These are phyloP conservation scores for Perilla frutescens DNA, from an alignment of 257 asterid species.

Conservation along the genomic window DNA sequence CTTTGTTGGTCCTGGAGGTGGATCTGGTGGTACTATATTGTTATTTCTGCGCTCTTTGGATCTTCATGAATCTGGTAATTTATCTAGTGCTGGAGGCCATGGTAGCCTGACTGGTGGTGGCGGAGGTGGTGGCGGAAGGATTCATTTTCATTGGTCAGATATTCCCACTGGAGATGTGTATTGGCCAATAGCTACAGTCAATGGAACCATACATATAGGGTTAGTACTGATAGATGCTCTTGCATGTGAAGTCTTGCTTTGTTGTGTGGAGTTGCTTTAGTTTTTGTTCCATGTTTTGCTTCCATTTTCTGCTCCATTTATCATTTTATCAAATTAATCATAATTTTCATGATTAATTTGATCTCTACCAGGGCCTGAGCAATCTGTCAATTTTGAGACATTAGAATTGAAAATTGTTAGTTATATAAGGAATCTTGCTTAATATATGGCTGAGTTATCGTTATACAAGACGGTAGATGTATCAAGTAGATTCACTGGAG, in stretches of 20 bases:
- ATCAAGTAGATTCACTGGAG: neutral
- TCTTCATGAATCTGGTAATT: constrained; percentile 62
- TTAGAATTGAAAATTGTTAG: neutral
- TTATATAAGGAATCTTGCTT: neutral
- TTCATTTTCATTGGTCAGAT: constrained; percentile 96
- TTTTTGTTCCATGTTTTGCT: constrained; percentile 13
- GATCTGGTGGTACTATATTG: constrained; percentile 97
- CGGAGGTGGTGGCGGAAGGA: constrained; percentile 99
- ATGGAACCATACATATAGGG: constrained; percentile 83
- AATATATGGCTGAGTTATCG: neutral
- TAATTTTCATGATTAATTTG: too few relatives aligned
- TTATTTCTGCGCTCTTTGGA: constrained; percentile 67
- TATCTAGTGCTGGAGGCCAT: constrained; percentile 87
- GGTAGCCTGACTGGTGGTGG: constrained; percentile 81
- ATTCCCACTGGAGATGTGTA: constrained; percentile 92
- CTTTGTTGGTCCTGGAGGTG: constrained; percentile 83
- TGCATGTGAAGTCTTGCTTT: too few relatives aligned
- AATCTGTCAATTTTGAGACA: neutral
- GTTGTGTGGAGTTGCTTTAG: constrained; percentile 28
- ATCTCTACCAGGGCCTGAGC: too few relatives aligned
- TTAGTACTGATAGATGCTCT: constrained; percentile 50
- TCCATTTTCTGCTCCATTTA: constrained; percentile 17
- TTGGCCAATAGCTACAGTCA: constrained; percentile 83
- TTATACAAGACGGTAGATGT: too few relatives aligned
- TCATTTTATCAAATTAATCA: too few relatives aligned